Base-by-base conservation (phyloP, 306 rosid genomes). In the Senna siamea region DNA sequence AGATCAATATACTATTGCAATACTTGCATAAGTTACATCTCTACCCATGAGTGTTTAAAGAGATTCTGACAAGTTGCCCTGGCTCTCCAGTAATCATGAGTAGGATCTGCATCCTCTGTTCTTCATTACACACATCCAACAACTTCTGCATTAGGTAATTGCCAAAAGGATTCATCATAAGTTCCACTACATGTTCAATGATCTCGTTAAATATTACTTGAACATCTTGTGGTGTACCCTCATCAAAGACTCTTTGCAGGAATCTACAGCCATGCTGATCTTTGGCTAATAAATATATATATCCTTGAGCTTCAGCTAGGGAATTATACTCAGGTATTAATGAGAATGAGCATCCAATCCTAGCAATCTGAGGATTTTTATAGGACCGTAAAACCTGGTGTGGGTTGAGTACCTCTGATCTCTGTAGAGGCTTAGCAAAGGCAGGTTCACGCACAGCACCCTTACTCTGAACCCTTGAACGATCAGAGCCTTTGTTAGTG, bases 21-120 rank as follows among this genome's bases (percentile, higher is more conserved):
- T 32, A 58, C 44, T 41, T 41, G 70, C 62, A 47, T 34, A 32
- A 57, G 46, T 46, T 30, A 35, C 20, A 63, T 38, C 34, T 22
- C 63, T 82, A 88, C 93, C 93, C 93, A 66, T 86, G 90, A 20
- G 76, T 81, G 82, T 78, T 75, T 66, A 83, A 78, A 72, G 90
- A 83, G 76, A 86, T 80, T 76, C 82, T 83, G 69, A 79, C 87
- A 61, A 86, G 85, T 62, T 83, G 78, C 41, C 82, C 78, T 6
- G 82, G 87, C 63, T 83, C 80, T 72, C 59, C 64, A 37, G 86
- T 80, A 19, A 83, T 79, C 76, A 72, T 69, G 51, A 78, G 66
- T 64, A 86, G 74, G 53, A 83, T 83, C 63, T 72, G 82, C 78
- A 32, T 74, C 43, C 83, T 83, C 80, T 86, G 90, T 58, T 78